Conservation (phyloP, 176 grass and related monocot species). For the Typha latifolia region DNA sequence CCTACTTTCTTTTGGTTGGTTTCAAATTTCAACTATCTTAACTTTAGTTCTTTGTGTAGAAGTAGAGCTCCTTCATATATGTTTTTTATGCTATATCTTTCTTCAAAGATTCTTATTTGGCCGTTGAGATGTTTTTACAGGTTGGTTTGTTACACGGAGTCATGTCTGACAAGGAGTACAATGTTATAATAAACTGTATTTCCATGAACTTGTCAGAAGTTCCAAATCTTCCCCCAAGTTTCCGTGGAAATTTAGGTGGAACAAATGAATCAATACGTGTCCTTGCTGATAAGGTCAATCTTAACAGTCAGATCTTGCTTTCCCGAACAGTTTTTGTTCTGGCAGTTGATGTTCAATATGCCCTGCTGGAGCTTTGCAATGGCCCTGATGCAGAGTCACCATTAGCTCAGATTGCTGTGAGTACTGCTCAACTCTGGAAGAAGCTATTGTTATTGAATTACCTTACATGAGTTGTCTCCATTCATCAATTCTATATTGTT, state of each 20-base stretch:
- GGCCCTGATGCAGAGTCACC: slow-evolving; percentile 75
- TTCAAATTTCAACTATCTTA: too few relatives aligned
- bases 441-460: neutral
- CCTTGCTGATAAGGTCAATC: slow-evolving; percentile 93
- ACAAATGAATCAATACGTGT: slow-evolving; percentile 86
- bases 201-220: slow-evolving; percentile 75
- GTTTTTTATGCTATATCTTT: neutral
- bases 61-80: too few relatives aligned
- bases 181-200: slow-evolving; percentile 78
- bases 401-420: slow-evolving; percentile 75
- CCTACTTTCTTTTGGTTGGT: too few relatives aligned
- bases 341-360: slow-evolving; percentile 71
- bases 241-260: slow-evolving; percentile 60
- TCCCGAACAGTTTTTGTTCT: slow-evolving; percentile 62
- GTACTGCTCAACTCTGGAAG: slow-evolving; percentile 17
- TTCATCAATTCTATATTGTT: neutral
- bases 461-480: neutral
- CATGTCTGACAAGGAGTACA: slow-evolving; percentile 97
- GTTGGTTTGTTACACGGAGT: slow-evolving; percentile 73
- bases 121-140: slow-evolving; percentile 31
- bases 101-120: neutral
- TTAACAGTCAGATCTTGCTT: slow-evolving; percentile 67
- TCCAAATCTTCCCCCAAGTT: slow-evolving; percentile 83
- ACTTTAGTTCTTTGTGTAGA: too few relatives aligned
- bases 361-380: slow-evolving; percentile 67